Base-by-base conservation (phyloP, 129 eudicot species). In the Chrysanthemum lavandulifolium region DNA sequence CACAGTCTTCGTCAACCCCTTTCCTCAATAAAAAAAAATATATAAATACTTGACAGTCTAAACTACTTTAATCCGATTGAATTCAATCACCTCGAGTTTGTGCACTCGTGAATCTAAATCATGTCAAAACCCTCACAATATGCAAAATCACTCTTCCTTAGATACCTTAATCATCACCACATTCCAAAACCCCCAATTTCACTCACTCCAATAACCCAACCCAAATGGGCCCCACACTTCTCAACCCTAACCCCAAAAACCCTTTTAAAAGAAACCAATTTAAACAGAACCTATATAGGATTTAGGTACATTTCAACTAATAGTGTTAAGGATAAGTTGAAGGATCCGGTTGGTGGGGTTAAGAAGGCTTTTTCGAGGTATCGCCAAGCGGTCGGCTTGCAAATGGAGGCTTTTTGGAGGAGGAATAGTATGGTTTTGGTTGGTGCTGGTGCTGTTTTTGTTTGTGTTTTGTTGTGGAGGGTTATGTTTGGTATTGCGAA, bases 361-460 rank as follows among this genome's bases (percentile, higher is more conserved):
- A 76, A 54, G 81, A 78, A 69, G 2, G 77, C 82, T 19, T 65
- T 88, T 55, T 73, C 78, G 11, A 68, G 93, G 80, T 94, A 88
- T 76, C 67, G 68, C 78, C 91, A 78, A 45, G 99, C 96, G 0
- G 90, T 82, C 25, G 85, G 91, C 21, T 69, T 94, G 89, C 99
- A 94, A 67, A 80, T 90, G 60, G 99, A 94, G 65, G 97, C 97
- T 25, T 94, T 94, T 63, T 90, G 92, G 96, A 90, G 85, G 88
- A 86, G 97, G 75, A 94, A 94, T 77, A 83, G 73, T 67, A 45
- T 88, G 88, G 69, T 85, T 5, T 53, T 94, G 74, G 16, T 86
- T 15, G 97, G 97, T 64, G 96, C 97, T 10, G 91, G 85, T 67
- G 99, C 89, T 45, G 76, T 85, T 48, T 23, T 86, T 47, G 86